A percentile compares a stretch with the other conserved stretches of the same genome.
Conservation (phyloP, 441 rosid species). For the Melastoma candidum region DNA sequence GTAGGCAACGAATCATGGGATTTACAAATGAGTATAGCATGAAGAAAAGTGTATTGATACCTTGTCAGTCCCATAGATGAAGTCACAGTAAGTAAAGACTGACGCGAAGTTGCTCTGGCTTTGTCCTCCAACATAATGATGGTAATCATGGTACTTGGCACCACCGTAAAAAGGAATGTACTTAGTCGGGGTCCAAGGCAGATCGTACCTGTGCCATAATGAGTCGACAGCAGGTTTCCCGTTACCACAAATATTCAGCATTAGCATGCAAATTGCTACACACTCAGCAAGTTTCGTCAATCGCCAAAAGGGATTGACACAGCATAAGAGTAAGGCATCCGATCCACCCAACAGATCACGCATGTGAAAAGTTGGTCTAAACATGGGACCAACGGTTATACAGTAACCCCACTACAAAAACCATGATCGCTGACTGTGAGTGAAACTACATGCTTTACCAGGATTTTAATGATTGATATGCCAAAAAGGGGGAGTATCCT, state of each 20-base stretch:
- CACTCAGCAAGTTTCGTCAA: neutral
- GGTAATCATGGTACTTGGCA: slow-evolving; percentile 88
- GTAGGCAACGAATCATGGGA: slow-evolving; percentile 9
- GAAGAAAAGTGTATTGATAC: slow-evolving; percentile 22
- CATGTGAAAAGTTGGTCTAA: too few species aligned
- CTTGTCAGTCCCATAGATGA: slow-evolving; percentile 85
- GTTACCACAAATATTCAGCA: neutral
- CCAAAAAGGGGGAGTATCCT: too few species aligned
- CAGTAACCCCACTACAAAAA: too few species aligned
- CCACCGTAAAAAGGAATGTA: slow-evolving; percentile 89
- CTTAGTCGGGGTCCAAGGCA: slow-evolving; percentile 75
- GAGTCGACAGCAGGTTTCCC: neutral
- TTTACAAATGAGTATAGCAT: neutral
- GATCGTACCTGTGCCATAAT: slow-evolving; percentile 51
- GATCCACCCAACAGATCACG: too few species aligned
- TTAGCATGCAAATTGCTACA: too few species aligned
- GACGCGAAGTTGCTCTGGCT: slow-evolving; percentile 95
- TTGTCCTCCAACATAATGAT: slow-evolving; percentile 85
- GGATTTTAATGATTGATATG: too few species aligned
- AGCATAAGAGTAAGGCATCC: too few species aligned
- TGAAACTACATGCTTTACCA: too few species aligned
- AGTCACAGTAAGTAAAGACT: slow-evolving; percentile 89
- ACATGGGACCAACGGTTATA: too few species aligned
- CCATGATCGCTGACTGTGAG: too few species aligned
- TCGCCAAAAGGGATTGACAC: neutral